Evolutionary conservation across 768 basidiomycete species (phyloP), one percentile per base, ranked within the genome.

Genomic region (Suillus spraguei): DNA sequence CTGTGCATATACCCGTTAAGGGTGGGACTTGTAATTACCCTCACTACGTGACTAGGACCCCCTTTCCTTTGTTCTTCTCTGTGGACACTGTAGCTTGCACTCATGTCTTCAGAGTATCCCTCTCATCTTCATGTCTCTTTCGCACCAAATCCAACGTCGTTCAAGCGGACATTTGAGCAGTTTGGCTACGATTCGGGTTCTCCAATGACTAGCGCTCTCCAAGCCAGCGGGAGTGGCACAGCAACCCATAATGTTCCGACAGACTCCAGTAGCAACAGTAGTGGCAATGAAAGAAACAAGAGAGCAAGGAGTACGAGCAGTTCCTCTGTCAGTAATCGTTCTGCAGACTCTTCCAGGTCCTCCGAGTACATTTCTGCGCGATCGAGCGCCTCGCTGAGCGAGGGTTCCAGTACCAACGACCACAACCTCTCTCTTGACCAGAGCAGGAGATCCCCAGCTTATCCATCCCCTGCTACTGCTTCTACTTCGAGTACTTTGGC

Each of bases 121-220:
- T 84, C 85, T 7, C 84, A 85, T 64, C 77, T 86, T 3, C 82
- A 83, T 44, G 80, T 87, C 17, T 76, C 81, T n/a, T 73, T 86
- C 9, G 80, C 83, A n/a, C 67, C 80, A 1, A 79, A 71, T 61
- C 78, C 83, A 2, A 82, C 83, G 0, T 85, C 84, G 20, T 87
- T 87, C 77, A 87, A 87, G 68, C 80, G 85, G 53, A 84, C 85
- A 16, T 87, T 87, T 70, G 72, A 85, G 61, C 80, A 86, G 62
- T 75, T 77, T 52, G 75, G 71, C 64, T 75, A 75, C 49, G 74
- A 73, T 65, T 68, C 74, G 47, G 62, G 71, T 64, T 28, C 64
- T 59, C 44, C 74, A 68, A 70, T 74, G 71, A 66, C 71, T 64
- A 63, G 63, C 66, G 69, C 52, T 63, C 68, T 61, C 59, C 67